Evolutionary conservation across 768 basidiomycete species (phyloP).

Genomic region (Pisolithus orientalis): DNA sequence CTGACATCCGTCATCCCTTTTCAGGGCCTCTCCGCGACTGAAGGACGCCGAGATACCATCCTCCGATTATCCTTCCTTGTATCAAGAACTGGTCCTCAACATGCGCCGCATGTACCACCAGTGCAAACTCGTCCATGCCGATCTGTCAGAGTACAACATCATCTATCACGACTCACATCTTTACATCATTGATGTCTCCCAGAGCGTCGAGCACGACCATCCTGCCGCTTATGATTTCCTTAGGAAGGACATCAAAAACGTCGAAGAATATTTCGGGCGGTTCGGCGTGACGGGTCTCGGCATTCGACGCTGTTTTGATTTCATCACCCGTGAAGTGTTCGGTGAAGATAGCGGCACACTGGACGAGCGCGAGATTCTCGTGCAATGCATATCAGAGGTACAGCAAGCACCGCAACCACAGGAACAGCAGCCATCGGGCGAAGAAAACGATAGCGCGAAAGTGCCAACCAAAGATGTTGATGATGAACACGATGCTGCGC

Average conservation of each 20-base stretch:
- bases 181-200: conserved; percentile 96
- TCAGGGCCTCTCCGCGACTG: conserved; percentile 85
- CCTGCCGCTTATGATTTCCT: conserved; percentile 95
- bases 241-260: conserved; percentile 84
- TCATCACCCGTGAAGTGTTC: conserved; percentile 60
- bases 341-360: conserved; percentile 20
- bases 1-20: not conserved
- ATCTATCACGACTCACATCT: conserved; percentile 78
- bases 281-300: conserved; percentile 75
- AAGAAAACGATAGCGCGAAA: conserved; percentile 7
- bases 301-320: conserved; percentile 80
- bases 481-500: conserved; percentile 26
- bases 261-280: conserved; percentile 86
- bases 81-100: conserved; percentile 71
- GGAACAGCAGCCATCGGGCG: conserved; percentile 8
- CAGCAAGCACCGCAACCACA: conserved; percentile 15
- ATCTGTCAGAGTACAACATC: conserved; percentile 97
- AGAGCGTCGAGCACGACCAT: conserved; percentile 98
- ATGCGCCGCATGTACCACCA: conserved; percentile 81
- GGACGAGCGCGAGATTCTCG: conserved; percentile 26
- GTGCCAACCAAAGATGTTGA: conserved; percentile 1
- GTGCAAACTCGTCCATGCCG: conserved; percentile 95
- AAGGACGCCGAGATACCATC: conserved; percentile 75
- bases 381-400: conserved; percentile 43
- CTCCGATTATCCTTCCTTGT: conserved; percentile 52